phyloP scores from a whole-genome alignment of 768 basidiomycete genomes.

The Phanerochaete sordida region DNA sequence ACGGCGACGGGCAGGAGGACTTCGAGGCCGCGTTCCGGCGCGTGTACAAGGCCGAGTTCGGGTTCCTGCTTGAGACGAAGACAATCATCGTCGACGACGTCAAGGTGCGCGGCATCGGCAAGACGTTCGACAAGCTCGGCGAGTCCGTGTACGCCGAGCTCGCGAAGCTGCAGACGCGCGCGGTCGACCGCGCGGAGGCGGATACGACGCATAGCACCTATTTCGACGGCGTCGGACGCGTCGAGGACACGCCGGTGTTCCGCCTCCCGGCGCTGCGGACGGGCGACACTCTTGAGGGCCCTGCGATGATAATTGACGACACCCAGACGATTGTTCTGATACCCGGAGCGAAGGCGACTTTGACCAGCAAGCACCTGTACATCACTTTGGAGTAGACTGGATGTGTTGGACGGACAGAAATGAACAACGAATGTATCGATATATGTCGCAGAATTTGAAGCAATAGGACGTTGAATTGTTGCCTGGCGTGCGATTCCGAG shows the following conservation, averaged over 20 bases:
- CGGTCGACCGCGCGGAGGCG: constrained; percentile 39
- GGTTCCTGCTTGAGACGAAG: constrained; percentile 86
- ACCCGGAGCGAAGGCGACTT: constrained; percentile 61
- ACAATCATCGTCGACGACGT: constrained; percentile 86
- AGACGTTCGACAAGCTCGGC: constrained; percentile 81
- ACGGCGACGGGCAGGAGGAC: constrained; percentile 60
- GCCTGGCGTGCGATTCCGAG: neutral
- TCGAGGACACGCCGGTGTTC: constrained; percentile 78
- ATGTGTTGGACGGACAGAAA: neutral
- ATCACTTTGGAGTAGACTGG: constrained; percentile 36
- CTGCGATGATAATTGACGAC: constrained; percentile 92
- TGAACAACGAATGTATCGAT: neutral
- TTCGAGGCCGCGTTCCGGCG: constrained; percentile 78
- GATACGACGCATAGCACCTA: constrained; percentile 66
- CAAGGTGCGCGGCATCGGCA: constrained; percentile 90
- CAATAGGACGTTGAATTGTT: neutral
- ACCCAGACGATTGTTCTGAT: constrained; percentile 94
- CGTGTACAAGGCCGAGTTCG: constrained; percentile 84
- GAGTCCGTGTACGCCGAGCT: constrained; percentile 78
- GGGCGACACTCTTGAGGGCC: constrained; percentile 76
- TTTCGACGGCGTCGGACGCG: constrained; percentile 76
- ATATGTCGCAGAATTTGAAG: neutral
- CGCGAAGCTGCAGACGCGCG: constrained; percentile 41
- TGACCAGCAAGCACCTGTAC: constrained; percentile 68
- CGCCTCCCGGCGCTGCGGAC: constrained; percentile 58